Percentiles rank a stretch among this genome's conserved stretches.
These are phyloP conservation scores for Diaporthe velutina DNA, from an alignment of 2,329 filamentous ascomycete genomes.

Conservation along the genomic window DNA sequence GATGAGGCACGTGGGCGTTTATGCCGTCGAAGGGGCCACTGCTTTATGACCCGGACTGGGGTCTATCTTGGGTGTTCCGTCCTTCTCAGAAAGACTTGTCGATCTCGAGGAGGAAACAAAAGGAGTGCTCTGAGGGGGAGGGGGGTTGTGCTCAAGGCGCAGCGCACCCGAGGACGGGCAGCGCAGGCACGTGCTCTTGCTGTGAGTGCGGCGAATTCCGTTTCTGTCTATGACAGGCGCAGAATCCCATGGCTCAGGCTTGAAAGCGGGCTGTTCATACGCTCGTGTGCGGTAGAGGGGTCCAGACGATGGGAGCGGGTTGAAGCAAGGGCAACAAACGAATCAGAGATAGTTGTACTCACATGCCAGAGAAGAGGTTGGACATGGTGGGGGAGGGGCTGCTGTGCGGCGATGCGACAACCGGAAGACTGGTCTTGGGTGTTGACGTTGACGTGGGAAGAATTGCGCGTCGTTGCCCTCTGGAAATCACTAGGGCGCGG, in stretches of 20 bases:
- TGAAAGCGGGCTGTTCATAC: not conserved
- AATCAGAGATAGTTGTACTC: constrained; percentile 52
- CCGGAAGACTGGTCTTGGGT: constrained; percentile 7
- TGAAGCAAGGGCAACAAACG: constrained; percentile 23
- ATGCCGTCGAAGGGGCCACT: not conserved
- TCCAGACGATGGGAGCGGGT: not conserved
- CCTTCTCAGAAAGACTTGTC: not conserved
- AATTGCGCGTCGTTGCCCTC: constrained; percentile 23
- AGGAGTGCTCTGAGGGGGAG: not conserved
- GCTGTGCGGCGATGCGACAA: constrained; percentile 14
- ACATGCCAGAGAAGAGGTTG: constrained; percentile 74
- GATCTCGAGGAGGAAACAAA: not conserved
- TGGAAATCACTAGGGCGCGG: not conserved
- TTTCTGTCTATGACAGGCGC: constrained; percentile 3
- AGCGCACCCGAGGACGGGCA: not conserved
- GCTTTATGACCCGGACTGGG: not conserved
- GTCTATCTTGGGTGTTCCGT: not conserved
- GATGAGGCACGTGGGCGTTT: not conserved
- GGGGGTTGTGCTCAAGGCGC: not conserved
- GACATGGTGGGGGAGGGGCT: constrained; percentile 59
- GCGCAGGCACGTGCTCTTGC: constrained; percentile 17
- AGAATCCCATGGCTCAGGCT: not conserved
- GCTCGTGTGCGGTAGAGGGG: not conserved
- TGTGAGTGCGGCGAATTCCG: not conserved
- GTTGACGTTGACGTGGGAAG: constrained; percentile 40